Evolutionary conservation across 768 basidiomycete species (phyloP).

Genomic region (Imleria badia): DNA sequence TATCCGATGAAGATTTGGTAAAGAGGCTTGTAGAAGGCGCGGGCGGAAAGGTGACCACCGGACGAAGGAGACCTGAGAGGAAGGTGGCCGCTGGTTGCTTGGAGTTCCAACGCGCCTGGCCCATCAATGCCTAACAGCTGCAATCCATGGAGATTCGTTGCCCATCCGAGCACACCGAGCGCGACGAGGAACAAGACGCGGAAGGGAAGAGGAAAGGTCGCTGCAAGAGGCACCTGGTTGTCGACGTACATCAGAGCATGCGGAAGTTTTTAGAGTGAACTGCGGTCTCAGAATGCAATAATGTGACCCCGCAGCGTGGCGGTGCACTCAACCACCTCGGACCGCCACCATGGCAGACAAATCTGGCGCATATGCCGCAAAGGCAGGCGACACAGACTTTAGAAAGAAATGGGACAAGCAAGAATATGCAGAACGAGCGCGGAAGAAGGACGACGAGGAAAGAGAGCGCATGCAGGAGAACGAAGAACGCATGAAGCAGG

Average conservation of each 20-base stretch:
- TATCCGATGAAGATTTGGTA: constrained; percentile 72
- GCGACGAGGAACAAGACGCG: constrained; percentile 81
- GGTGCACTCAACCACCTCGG: not conserved
- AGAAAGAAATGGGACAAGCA: constrained; percentile 95
- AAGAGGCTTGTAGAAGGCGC: constrained; percentile 51
- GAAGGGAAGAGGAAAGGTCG: constrained; percentile 85
- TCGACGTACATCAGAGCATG: constrained; percentile 33
- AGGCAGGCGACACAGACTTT: constrained; percentile 66
- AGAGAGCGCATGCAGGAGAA: constrained; percentile 83
- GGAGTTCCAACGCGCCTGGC: constrained; percentile 65
- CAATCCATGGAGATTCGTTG: constrained; percentile 87
- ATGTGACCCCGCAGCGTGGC: not conserved
- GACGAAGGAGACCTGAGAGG: constrained; percentile 21
- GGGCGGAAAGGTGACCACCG: constrained; percentile 28
- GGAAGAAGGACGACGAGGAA: constrained; percentile 78
- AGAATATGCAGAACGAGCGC: constrained; percentile 82
- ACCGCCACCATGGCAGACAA: constrained; percentile 29
- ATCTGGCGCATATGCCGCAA: constrained; percentile 37
- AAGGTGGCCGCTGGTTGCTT: constrained; percentile 10
- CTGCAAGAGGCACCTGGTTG: constrained; percentile 48
- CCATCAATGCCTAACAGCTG: constrained; percentile 73
- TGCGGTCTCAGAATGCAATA: not conserved
- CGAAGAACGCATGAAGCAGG: constrained; percentile 81
- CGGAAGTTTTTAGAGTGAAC: not conserved
- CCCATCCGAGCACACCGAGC: constrained; percentile 86